phyloP scores from a whole-genome alignment of 345 rosid species.

The Zanthoxylum bungeanum region DNA sequence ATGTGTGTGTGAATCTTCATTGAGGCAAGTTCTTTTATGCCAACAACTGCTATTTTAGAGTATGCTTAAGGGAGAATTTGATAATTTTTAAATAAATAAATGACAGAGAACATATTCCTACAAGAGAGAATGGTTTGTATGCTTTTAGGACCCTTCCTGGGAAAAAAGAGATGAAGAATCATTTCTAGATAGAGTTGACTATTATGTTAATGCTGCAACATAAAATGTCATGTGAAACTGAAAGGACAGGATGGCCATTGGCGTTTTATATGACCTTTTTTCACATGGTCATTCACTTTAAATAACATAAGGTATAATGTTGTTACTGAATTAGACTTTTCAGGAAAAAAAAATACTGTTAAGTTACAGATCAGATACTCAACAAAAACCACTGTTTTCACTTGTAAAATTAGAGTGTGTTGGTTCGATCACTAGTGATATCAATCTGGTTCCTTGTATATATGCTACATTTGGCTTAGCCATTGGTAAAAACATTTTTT shows the following conservation, averaged over 20 bases:
- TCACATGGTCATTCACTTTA: too few relatives aligned
- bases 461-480: background rate
- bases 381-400: too few relatives aligned
- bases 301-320: too few relatives aligned
- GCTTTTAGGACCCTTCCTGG: too few relatives aligned
- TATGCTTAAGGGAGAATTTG: background rate
- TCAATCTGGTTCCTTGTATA: background rate
- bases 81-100: background rate
- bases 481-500: too few relatives aligned
- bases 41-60: background rate
- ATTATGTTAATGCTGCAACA: background rate
- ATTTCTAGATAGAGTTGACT: background rate
- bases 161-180: too few relatives aligned
- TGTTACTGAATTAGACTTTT: too few relatives aligned
- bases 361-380: background rate
- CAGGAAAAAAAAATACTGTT: too few relatives aligned
- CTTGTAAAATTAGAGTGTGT: background rate
- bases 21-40: background rate
- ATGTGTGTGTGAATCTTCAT: background rate
- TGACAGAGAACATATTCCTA: background rate
- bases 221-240: background rate
- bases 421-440: background rate
- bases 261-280: background rate
- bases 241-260: background rate
- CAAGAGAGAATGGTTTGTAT: background rate